Percentiles rank a stretch among this genome's conserved stretches.
Conservation (phyloP, 2,329 filamentous ascomycete genomes). For the Penicillium paneum region DNA sequence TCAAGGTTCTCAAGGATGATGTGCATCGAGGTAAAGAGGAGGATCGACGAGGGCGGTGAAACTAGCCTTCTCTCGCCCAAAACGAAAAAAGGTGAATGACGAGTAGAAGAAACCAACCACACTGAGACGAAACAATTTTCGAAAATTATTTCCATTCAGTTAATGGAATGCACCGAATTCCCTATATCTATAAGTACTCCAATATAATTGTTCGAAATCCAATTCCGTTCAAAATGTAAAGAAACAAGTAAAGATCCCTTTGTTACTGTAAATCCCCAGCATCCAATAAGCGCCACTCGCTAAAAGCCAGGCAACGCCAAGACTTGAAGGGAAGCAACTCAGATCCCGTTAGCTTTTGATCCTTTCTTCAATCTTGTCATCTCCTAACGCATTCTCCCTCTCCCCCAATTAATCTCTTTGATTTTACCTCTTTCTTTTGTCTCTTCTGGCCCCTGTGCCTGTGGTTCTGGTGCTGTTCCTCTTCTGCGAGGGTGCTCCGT, state of each 20-base stretch:
- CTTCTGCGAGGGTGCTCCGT: slow-evolving; percentile 36
- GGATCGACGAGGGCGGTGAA: slow-evolving; percentile 26
- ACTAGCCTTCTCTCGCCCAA: not conserved
- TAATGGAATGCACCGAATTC: not conserved
- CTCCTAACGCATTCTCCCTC: slow-evolving; percentile 18
- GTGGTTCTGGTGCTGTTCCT: slow-evolving; percentile 39
- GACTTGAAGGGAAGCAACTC: slow-evolving; percentile 27
- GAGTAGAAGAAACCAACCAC: slow-evolving; percentile 16
- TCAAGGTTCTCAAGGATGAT: not conserved
- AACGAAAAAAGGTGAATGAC: slow-evolving; percentile 20
- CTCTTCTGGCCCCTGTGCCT: slow-evolving; percentile 32
- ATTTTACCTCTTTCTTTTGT: slow-evolving; percentile 17
- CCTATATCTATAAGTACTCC: not conserved
- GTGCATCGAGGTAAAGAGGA: slow-evolving; percentile 2
- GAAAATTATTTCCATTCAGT: not conserved
- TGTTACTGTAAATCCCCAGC: slow-evolving; percentile 1
- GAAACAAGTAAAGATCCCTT: slow-evolving; percentile 2
- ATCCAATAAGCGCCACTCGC: slow-evolving; percentile 32
- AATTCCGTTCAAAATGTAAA: not conserved
- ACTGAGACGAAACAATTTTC: not conserved
- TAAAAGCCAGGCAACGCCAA: slow-evolving; percentile 30
- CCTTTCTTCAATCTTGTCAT: slow-evolving; percentile 25
- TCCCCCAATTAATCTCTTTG: slow-evolving; percentile 22
- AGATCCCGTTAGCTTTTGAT: slow-evolving; percentile 27
- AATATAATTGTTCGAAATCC: not conserved